These are phyloP conservation scores for Microdochium trichocladiopsis DNA, from an alignment of 2,329 filamentous ascomycete genomes.

Conservation along the genomic window DNA sequence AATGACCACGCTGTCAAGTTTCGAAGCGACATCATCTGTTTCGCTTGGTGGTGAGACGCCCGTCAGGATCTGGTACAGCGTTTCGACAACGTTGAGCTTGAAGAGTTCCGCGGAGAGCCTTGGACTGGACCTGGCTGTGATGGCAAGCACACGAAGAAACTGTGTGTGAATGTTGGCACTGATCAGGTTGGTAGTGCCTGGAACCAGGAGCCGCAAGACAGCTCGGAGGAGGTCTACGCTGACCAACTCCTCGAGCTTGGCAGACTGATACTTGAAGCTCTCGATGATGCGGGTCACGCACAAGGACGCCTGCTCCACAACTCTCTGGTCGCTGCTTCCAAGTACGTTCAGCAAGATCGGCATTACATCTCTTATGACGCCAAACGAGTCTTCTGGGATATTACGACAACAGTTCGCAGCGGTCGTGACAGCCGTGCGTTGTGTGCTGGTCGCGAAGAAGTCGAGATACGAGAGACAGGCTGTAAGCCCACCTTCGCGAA, in stretches of 20 bases:
- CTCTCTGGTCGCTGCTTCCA: conserved; percentile 86
- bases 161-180: conserved; percentile 92
- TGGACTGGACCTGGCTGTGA: conserved; percentile 84
- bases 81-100: conserved; percentile 96
- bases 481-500: conserved; percentile 88
- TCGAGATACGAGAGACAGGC: conserved; percentile 96
- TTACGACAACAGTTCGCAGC: conserved; percentile 98
- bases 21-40: conserved; percentile 69
- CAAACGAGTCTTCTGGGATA: conserved; percentile 88
- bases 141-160: conserved; percentile 85
- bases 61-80: conserved; percentile 92
- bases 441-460: conserved; percentile 95
- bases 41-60: conserved; percentile 86
- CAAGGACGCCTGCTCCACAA: conserved; percentile 92
- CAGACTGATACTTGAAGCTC: conserved; percentile 85
- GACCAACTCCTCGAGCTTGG: conserved; percentile 86
- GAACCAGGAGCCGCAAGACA: conserved; percentile 79
- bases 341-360: conserved; percentile 87
- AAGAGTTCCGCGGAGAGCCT: conserved; percentile 81
- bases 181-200: conserved; percentile 92
- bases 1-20: conserved; percentile 92
- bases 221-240: conserved; percentile 80
- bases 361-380: conserved; percentile 92
- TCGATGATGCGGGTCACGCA: conserved; percentile 95
- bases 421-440: conserved; percentile 92